Evolutionary conservation across 192 early-diverging fungal genomes (phyloP).

Genomic region (Coemansia sp.): DNA sequence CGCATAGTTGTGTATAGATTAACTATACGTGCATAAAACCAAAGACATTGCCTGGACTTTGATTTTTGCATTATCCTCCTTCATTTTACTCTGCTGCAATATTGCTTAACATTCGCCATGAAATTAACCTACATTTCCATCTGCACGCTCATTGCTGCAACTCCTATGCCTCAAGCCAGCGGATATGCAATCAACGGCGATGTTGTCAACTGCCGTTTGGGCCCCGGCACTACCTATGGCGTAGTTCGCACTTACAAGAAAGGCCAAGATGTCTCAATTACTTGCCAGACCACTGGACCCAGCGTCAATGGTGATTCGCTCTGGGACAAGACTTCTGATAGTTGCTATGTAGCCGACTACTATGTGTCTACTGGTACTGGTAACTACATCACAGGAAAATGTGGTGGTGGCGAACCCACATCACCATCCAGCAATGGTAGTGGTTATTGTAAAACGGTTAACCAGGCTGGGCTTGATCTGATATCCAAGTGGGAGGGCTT

Average conservation of each 20-base stretch:
- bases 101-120: too few relatives aligned
- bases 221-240: slow-evolving; percentile 4
- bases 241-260: neutral
- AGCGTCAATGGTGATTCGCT: neutral
- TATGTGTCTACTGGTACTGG: slow-evolving; percentile 8
- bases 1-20: neutral
- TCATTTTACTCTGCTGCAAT: too few relatives aligned
- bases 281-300: neutral
- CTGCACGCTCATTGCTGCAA: too few relatives aligned
- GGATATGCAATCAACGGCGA: slow-evolving; percentile 1
- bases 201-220: slow-evolving; percentile 10
- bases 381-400: slow-evolving; percentile 23
- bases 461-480: slow-evolving; percentile 29
- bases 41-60: too few relatives aligned
- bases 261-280: neutral
- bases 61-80: too few relatives aligned
- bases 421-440: neutral
- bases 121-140: too few relatives aligned
- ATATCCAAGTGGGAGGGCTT: slow-evolving; percentile 46
- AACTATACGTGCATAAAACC: too few relatives aligned
- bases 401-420: slow-evolving; percentile 8
- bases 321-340: slow-evolving; percentile 4
- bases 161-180: too few relatives aligned
- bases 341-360: neutral
- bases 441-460: slow-evolving; percentile 1